A percentile compares a stretch with the other conserved stretches of the same genome.
Conservation (phyloP, 805 yeast species). For the Saturnispora hagleri region DNA sequence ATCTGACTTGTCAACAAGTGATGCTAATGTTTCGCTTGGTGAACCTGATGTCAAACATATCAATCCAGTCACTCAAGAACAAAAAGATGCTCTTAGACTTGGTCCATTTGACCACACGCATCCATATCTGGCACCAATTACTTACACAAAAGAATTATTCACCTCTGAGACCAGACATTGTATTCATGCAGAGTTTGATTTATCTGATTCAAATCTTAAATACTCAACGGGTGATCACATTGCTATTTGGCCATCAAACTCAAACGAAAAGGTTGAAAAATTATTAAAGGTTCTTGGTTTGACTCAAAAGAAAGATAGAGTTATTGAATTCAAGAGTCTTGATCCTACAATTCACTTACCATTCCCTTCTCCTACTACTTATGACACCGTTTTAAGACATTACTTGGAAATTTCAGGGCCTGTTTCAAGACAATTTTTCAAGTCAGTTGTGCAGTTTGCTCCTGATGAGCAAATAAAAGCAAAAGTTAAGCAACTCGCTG, state of each 20-base stretch:
- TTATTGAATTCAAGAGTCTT: constrained; percentile 53
- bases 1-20: background rate
- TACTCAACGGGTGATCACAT: constrained; percentile 92
- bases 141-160: constrained; percentile 42
- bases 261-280: constrained; percentile 52
- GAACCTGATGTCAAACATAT: constrained; percentile 61
- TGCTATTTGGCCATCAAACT: constrained; percentile 83
- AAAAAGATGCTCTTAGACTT: constrained; percentile 2
- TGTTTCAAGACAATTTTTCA: constrained; percentile 68
- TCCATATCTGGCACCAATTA: constrained; percentile 65
- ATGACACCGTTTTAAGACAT: constrained; percentile 67
- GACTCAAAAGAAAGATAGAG: constrained; percentile 36
- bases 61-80: constrained; percentile 23
- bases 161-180: constrained; percentile 60
- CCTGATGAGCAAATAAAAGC: constrained; percentile 35
- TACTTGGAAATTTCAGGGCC: constrained; percentile 82
- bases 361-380: constrained; percentile 70
- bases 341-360: constrained; percentile 61
- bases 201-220: constrained; percentile 70
- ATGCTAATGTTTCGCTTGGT: constrained; percentile 52
- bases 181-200: constrained; percentile 59
- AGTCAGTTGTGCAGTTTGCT: constrained; percentile 8
- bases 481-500: constrained; percentile 35
- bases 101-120: constrained; percentile 23
- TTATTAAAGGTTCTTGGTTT: constrained; percentile 58